Conservation (phyloP, 2,329 filamentous ascomycete genomes). For the Aphanocladium album region DNA sequence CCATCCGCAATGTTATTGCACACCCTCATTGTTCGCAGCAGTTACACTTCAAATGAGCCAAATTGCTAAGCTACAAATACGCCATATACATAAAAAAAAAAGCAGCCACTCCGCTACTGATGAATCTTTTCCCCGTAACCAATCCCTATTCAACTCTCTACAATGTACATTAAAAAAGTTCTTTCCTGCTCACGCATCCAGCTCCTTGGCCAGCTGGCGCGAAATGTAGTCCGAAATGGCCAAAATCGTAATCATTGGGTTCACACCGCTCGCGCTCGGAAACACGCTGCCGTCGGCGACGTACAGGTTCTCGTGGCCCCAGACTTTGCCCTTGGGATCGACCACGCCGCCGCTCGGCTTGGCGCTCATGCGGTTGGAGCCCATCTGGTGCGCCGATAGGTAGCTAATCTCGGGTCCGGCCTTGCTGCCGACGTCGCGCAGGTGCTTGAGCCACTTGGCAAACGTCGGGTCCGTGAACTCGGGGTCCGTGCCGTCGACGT, state of each 20-base stretch:
- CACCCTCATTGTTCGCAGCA: no score
- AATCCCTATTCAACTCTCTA: no score
- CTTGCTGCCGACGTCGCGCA: slow-evolving; percentile 43
- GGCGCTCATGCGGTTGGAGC: slow-evolving; percentile 66
- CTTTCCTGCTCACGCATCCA: slow-evolving; percentile 12
- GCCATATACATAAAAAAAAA: background rate
- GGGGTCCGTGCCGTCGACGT: slow-evolving; percentile 22
- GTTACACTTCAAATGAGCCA: background rate
- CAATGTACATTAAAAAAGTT: no score
- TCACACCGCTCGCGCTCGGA: slow-evolving; percentile 71
- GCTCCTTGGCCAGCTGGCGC: slow-evolving; percentile 47
- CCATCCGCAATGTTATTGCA: no score
- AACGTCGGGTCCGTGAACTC: slow-evolving; percentile 58
- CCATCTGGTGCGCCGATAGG: slow-evolving; percentile 77
- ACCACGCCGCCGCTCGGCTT: slow-evolving; percentile 50
- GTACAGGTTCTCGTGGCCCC: slow-evolving; percentile 61
- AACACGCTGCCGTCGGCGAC: slow-evolving; percentile 73
- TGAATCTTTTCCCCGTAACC: background rate
- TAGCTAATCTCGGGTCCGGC: slow-evolving; percentile 50
- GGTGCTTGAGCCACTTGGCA: slow-evolving; percentile 51
- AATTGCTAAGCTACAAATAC: background rate
- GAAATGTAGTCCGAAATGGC: slow-evolving; percentile 63
- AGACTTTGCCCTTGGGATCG: slow-evolving; percentile 54
- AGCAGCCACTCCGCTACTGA: background rate
- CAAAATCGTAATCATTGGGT: slow-evolving; percentile 78